phyloP scores from a whole-genome alignment of 2,329 filamentous ascomycete genomes.

The Cytospora piceicola region DNA sequence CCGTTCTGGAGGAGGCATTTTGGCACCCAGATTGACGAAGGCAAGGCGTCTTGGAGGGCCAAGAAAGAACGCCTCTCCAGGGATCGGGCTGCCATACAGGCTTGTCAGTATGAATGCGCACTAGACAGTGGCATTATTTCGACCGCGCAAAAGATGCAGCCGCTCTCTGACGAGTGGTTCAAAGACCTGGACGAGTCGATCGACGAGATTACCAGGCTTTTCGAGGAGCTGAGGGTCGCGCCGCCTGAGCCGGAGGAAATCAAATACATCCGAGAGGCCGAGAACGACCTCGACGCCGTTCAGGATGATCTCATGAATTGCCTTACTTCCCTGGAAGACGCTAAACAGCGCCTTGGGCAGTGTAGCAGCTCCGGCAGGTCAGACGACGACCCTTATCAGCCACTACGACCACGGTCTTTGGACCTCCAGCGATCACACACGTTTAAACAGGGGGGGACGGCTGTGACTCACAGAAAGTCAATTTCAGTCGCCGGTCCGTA shows the following conservation, averaged over 20 bases:
- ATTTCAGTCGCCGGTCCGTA: background rate
- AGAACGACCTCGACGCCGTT: constrained; percentile 12
- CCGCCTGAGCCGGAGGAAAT: constrained; percentile 16
- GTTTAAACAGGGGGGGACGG: background rate
- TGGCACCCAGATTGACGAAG: constrained; percentile 21
- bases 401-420: constrained; percentile 3
- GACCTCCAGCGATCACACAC: background rate
- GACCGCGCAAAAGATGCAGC: background rate
- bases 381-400: background rate
- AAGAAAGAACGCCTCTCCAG: constrained; percentile 18
- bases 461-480: background rate
- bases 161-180: constrained; percentile 25
- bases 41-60: constrained; percentile 26
- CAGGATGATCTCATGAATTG: constrained; percentile 15
- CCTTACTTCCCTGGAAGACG: constrained; percentile 7
- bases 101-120: background rate
- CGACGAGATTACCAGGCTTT: constrained; percentile 21
- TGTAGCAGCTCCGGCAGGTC: background rate
- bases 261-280: constrained; percentile 6
- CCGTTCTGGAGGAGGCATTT: constrained; percentile 18
- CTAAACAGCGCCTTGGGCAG: constrained; percentile 3
- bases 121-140: background rate
- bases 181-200: constrained; percentile 24
- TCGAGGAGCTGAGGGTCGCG: constrained; percentile 21
- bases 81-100: background rate